Evolutionary conservation across 805 yeast genomes (phyloP), one percentile per base, ranked within the genome.

Genomic region (Vanderwaltozyma tropicalis): DNA sequence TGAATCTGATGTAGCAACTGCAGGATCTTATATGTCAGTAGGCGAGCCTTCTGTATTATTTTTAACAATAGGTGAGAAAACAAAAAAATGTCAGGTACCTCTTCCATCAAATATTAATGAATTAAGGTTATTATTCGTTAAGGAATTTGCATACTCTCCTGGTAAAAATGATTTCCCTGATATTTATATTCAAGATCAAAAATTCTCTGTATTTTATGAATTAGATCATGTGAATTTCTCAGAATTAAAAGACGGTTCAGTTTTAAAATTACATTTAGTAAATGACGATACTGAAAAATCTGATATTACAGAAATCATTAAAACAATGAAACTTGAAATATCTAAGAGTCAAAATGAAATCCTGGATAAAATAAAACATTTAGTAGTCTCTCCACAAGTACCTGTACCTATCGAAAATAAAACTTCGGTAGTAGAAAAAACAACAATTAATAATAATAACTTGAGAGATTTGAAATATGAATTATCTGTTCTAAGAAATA

Each of bases 81-180:
- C 79, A 1, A 80, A 76, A 52, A 80, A 76, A 47, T 72, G 71
- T 1, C 15, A 28, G 4, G 22, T 57, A 4, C 35, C 57, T 1
- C 42, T 45, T 2, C 65, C 68, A 5, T 42, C 58, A 4, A 50
- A 60, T 7, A 61, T 60, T 33, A 66, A 63, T 3, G 66, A 77
- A 2, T 50, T 82, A 26, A 68, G 92, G 32, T 66, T 86, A 1
- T 62, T 83, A 18, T 89, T 89, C 52, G 83, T 88, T 5, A 95
- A 89, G 50, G 83, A 77, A 48, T 88, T 87, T 62, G 85, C 89
- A 2, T 86, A 80, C 55, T 72, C 89, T 0, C 92, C 94, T 0
- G 80, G 81, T 0, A 58, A 74, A 1, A 71, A 75, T 11, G 60
- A 73, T 1, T 85, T 86, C 46, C 96, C 97, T 0, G 82, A 79